Base-by-base conservation (phyloP, 345 rosid species). In the Lepidium sativum region DNA sequence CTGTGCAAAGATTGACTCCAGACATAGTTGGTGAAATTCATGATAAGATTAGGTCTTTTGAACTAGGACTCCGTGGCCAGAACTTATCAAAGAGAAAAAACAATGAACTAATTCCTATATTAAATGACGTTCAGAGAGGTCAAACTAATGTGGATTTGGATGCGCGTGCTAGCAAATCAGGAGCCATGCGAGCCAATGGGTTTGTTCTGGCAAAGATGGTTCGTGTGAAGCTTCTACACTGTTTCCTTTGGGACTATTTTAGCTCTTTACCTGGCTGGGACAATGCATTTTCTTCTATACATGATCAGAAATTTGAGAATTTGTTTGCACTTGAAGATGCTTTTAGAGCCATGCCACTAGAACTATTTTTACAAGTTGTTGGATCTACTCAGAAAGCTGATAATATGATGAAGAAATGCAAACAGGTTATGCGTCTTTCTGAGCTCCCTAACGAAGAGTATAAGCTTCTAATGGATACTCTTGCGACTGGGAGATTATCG, bases 151-250 rank as follows among this genome's bases (percentile, higher is more conserved):
- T 64, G 31, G 67, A 55, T 77, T 75, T 84, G 63, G 86, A 87
- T 58, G 77, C 67, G 6, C 74, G 77, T 65, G 75, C 80, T 68
- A 67, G 62, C 73, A 81, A 73, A 72, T 77, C 81, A 40, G 97
- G 84, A 72, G 85, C 88, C 43, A 89, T 89, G 91, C 92, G 91
- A 53, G 81, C 94, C 64, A 92, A 89, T 79, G 98, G 98, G 60
- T 89, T 89, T 80, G 91, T 92, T 58, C 68, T 84, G 72, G 86
- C 97, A 69, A 92, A 92, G 82, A 90, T 92, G 97, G 86, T 86
- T 52, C 94, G 97, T 14, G 87, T 89, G 47, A 90, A 86, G 71
- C 80, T 92, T 72, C 76, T 90, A 32, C 99, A 92, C 77, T 59
- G 74, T 55, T 92, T 84, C 76, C 82, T 92, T 45, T 92, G 96